Base-by-base conservation (phyloP, 805 yeast genomes). In the Suhomyces pyralidae region DNA sequence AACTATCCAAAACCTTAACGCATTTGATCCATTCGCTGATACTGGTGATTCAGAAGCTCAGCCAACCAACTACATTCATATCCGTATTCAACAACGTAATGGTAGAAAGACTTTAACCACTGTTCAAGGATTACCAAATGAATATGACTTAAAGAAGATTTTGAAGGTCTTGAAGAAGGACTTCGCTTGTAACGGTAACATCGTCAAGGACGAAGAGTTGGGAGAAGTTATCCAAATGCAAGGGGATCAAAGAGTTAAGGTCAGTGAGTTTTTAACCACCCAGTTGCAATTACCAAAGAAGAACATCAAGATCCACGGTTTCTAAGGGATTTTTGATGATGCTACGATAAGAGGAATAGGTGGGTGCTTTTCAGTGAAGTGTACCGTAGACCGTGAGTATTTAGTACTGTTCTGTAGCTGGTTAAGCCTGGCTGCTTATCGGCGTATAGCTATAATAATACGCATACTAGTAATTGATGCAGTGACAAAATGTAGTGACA, bases 1-100 rank as follows among this genome's bases (percentile, higher is more conserved):
- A 79, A 90, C 97, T 78, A 89, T 93, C 83, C 96, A 93, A 81
- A 87, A 87, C 81, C 79, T 87, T 70, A 86, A 83, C 76, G 82
- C 90, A 55, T 86, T 87, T 79, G 85, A 93, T 79, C 99, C 99
- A 59, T 93, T 93, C 86, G 97, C 98, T 86, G 99, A 93, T 77
- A 92, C 97, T 78, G 98, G 97, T 81, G 98, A 93, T 84, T 96
- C 94, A 79, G 97, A 93, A 75, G 88, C 96, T 64, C 93, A 93
- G 78, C 88, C 96, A 69, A 85, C 96, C 55, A 91, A 90, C 81
- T 90, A 92, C 79, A 90, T 93, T 76, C 99, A 92, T 77, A 88
- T 93, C 74, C 96, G 99, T 82, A 93, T 96, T 73, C 99, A 93
- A 79, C 99, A 93, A 81, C 93, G 99, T 82, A 93, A 94, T 80